These are phyloP conservation scores for Puccinia polysora DNA, from an alignment of 1,284 basidiomycete genomes.

Conservation along the genomic window DNA sequence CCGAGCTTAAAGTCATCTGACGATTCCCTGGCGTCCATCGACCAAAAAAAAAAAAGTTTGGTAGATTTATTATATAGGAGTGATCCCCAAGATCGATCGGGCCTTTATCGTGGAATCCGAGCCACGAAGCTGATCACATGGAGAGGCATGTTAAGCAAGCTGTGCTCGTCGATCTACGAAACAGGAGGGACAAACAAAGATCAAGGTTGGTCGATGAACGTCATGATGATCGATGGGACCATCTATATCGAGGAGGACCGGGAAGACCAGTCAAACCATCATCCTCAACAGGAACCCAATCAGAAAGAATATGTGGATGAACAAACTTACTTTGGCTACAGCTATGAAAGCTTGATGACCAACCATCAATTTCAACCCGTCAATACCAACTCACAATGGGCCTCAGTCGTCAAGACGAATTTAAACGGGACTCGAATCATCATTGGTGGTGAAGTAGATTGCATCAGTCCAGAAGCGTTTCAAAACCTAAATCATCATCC, in stretches of 20 bases:
- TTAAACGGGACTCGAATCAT: slow-evolving; percentile 30
- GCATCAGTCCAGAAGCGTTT: neutral
- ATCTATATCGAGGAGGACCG: slow-evolving; percentile 16
- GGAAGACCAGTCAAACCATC: neutral
- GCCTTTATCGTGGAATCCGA: neutral
- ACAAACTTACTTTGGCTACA: slow-evolving; percentile 27
- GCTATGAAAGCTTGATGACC: slow-evolving; percentile 31
- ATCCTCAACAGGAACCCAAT: neutral
- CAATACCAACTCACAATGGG: slow-evolving; percentile 34
- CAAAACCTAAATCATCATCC: neutral
- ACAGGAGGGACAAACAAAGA: neutral
- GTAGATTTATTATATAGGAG: slow-evolving; percentile 6
- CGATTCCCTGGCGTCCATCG: too few relatives aligned
- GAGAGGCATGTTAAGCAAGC: slow-evolving; percentile 26
- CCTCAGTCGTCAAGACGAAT: slow-evolving; percentile 35
- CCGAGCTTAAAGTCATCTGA: too few relatives aligned
- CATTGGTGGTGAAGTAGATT: slow-evolving; percentile 39
- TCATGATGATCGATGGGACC: slow-evolving; percentile 35
- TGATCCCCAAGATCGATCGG: neutral
- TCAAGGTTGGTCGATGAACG: slow-evolving; percentile 18
- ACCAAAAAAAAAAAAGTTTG: slow-evolving; percentile 19
- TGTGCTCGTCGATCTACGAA: slow-evolving; percentile 26
- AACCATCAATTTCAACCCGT: slow-evolving; percentile 5
- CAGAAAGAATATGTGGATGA: neutral
- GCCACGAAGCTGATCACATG: slow-evolving; percentile 25